Percentiles rank a stretch among this genome's conserved stretches.
Evolutionary conservation across 768 basidiomycete genomes (phyloP).

Genomic region (Lanmaoa rubissima): DNA sequence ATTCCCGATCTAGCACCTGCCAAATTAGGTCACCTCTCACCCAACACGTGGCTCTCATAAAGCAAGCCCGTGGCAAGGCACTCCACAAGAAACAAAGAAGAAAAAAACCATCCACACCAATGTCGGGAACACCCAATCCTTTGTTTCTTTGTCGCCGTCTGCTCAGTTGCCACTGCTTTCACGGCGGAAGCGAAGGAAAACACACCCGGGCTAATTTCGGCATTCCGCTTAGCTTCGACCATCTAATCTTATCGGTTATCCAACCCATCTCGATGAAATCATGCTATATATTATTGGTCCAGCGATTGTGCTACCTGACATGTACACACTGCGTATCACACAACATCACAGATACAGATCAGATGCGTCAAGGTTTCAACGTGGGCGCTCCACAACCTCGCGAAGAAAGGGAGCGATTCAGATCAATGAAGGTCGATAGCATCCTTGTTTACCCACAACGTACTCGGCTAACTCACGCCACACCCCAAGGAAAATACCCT

Average conservation of each 20-base stretch:
- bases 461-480: conserved; percentile 28
- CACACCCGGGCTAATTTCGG: conserved; percentile 8
- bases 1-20: conserved; percentile 28
- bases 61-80: neutral
- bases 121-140: neutral
- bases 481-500: conserved; percentile 16
- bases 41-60: conserved; percentile 29
- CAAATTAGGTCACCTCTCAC: conserved; percentile 25
- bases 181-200: neutral
- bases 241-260: conserved; percentile 33
- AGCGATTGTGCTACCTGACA: conserved; percentile 1
- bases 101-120: neutral
- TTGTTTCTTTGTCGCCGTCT: conserved; percentile 5
- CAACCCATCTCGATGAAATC: conserved; percentile 19
- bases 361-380: conserved; percentile 28
- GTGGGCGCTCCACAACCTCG: conserved; percentile 29
- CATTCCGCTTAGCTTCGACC: conserved; percentile 8
- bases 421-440: conserved; percentile 13
- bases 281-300: conserved; percentile 6
- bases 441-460: conserved; percentile 22
- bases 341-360: conserved; percentile 22
- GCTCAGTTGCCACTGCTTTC: neutral
- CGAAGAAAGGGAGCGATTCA: conserved; percentile 14
- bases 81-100: neutral
- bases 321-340: conserved; percentile 6